Evolutionary conservation across 305 asterid species (phyloP).

Genomic region (Solanum hybrid): DNA sequence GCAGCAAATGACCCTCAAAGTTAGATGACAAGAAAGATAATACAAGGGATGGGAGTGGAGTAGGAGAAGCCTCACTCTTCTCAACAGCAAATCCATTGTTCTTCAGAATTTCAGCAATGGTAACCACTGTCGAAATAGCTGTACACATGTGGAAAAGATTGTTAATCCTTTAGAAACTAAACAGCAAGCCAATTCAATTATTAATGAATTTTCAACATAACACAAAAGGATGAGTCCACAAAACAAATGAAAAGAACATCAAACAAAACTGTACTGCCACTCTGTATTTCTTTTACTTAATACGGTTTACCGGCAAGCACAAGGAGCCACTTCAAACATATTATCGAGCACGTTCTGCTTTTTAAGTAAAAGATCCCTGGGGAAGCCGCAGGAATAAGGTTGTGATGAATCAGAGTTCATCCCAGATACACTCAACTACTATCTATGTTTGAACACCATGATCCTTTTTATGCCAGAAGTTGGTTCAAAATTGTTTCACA

Average conservation of each 20-base stretch:
- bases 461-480: neutral
- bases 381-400: neutral
- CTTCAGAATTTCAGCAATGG: slow-evolving; percentile 65
- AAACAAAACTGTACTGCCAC: neutral
- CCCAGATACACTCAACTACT: neutral
- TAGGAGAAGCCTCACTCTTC: slow-evolving; percentile 34
- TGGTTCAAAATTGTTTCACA: neutral
- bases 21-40: neutral
- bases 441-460: neutral
- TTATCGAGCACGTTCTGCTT: neutral
- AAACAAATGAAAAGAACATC: neutral
- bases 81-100: slow-evolving; percentile 67
- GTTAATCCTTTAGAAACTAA: neutral
- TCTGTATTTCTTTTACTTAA: neutral
- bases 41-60: neutral
- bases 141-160: slow-evolving; percentile 4
- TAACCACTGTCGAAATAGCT: slow-evolving; percentile 72
- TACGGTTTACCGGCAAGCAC: neutral
- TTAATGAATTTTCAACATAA: neutral
- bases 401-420: neutral
- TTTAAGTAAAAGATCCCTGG: neutral
- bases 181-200: neutral
- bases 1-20: neutral
- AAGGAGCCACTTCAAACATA: neutral
- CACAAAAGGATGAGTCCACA: neutral